Percentiles rank a stretch among this genome's conserved stretches.
Conservation (phyloP, 2,329 filamentous ascomycete genomes). For the Niveomyces coronatus region DNA sequence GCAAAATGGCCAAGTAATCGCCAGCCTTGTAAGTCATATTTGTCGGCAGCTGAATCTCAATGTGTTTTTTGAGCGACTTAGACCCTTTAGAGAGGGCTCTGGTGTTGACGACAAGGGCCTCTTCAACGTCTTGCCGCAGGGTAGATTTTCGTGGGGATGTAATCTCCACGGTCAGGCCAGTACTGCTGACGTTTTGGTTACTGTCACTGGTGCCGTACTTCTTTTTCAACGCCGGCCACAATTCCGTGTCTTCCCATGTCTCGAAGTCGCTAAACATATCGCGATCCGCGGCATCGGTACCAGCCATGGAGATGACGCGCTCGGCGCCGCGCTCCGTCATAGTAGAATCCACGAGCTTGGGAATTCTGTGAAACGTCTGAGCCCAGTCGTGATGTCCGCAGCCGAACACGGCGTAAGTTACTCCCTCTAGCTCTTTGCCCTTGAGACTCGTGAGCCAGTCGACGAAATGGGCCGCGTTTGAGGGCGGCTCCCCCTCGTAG, state of each 20-base stretch:
- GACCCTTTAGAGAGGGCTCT: slow-evolving; percentile 36
- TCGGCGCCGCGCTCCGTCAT: slow-evolving; percentile 29
- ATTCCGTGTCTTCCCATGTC: slow-evolving; percentile 50
- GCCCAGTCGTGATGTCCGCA: slow-evolving; percentile 51
- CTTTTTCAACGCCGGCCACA: slow-evolving; percentile 40
- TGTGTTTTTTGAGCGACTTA: slow-evolving; percentile 49
- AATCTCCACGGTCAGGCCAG: slow-evolving; percentile 35
- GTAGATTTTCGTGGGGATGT: slow-evolving; percentile 43
- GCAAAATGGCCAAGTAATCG: slow-evolving; percentile 67
- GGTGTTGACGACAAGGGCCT: slow-evolving; percentile 47
- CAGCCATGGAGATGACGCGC: slow-evolving; percentile 35
- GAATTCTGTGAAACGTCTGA: slow-evolving; percentile 56
- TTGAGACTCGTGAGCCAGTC: slow-evolving; percentile 51
- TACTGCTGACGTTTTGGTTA: slow-evolving; percentile 6
- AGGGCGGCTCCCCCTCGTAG: slow-evolving; percentile 65
- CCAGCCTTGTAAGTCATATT: slow-evolving; percentile 58
- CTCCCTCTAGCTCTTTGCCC: slow-evolving; percentile 40
- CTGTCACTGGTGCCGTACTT: slow-evolving; percentile 28
- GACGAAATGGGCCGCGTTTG: slow-evolving; percentile 61
- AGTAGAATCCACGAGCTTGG: slow-evolving; percentile 48
- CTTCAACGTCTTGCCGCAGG: slow-evolving; percentile 52
- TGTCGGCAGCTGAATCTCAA: slow-evolving; percentile 57
- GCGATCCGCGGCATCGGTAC: slow-evolving; percentile 49
- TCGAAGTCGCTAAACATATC: slow-evolving; percentile 62
- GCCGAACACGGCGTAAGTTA: slow-evolving; percentile 60